Percentiles rank a stretch among this genome's conserved stretches.
phyloP scores from a whole-genome alignment of 2,329 filamentous ascomycete species.

The Phialemonium atrogriseum region DNA sequence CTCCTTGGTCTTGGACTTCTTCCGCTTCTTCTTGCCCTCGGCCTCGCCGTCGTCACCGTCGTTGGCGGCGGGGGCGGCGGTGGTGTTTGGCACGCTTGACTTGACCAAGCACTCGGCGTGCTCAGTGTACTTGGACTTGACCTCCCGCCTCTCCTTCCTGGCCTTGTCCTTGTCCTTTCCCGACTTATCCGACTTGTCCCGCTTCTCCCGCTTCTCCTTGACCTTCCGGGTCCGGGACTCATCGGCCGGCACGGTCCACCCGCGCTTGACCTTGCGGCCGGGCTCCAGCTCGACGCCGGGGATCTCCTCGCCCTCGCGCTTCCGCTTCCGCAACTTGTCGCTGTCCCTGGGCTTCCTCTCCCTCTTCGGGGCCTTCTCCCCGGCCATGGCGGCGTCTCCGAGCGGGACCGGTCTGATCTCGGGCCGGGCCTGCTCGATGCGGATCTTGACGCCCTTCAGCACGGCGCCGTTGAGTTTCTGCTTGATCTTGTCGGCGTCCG shows the following conservation, averaged over 20 bases:
- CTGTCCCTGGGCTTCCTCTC: conserved; percentile 12
- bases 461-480: conserved; percentile 85
- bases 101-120: conserved; percentile 79
- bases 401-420: conserved; percentile 35
- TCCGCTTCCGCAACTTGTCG: conserved; percentile 31
- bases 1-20: conserved; percentile 30
- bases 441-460: conserved; percentile 77
- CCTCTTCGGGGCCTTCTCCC: conserved; percentile 28
- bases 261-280: conserved; percentile 75
- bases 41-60: conserved; percentile 45
- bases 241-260: conserved; percentile 73
- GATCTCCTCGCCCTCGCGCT: conserved; percentile 41
- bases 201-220: conserved; percentile 31
- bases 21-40: conserved; percentile 49
- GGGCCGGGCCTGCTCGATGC: conserved; percentile 71
- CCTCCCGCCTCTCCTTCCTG: conserved; percentile 47
- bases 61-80: conserved; percentile 31
- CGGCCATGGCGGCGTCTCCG: conserved; percentile 14
- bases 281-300: conserved; percentile 63
- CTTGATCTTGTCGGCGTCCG: conserved; percentile 83
- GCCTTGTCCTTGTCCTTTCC: conserved; percentile 43
- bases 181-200: conserved; percentile 38
- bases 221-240: conserved; percentile 36
- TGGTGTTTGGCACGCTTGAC: conserved; percentile 54
- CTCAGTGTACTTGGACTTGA: conserved; percentile 72